Percentiles rank a stretch among this genome's conserved stretches.
Evolutionary conservation across 352 stramenopile species (phyloP).

Genomic region (Halophytophthora batemanensis): DNA sequence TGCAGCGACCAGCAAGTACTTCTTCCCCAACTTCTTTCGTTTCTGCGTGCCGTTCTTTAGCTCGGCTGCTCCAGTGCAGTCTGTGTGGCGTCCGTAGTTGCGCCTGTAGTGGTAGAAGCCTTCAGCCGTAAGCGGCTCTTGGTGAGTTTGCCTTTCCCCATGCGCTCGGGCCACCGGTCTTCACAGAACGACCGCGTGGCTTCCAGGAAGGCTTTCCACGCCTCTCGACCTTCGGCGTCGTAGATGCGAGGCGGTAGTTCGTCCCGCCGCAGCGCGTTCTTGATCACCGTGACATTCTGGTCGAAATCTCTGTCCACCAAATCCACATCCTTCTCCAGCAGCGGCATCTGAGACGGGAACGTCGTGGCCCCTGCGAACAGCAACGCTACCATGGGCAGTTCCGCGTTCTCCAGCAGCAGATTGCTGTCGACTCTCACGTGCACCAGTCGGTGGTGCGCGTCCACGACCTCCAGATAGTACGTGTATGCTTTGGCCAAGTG

Average conservation of each 20-base stretch:
- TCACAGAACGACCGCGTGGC: slow-evolving; percentile 52
- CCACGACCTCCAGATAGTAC: slow-evolving; percentile 51
- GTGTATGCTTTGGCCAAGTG: slow-evolving; percentile 60
- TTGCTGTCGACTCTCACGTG: slow-evolving; percentile 21
- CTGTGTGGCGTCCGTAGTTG: background rate
- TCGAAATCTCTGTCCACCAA: slow-evolving; percentile 21
- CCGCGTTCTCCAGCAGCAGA: slow-evolving; percentile 34
- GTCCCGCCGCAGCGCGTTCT: slow-evolving; percentile 24
- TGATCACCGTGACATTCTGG: slow-evolving; percentile 29
- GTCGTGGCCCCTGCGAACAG: slow-evolving; percentile 27
- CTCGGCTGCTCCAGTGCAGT: background rate
- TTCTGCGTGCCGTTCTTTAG: background rate
- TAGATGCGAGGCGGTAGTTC: slow-evolving; percentile 32
- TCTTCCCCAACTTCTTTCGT: background rate
- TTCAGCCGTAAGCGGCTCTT: slow-evolving; percentile 35
- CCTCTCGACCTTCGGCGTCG: slow-evolving; percentile 22
- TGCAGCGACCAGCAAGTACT: background rate
- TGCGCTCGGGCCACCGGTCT: slow-evolving; percentile 61
- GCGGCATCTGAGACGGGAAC: slow-evolving; percentile 19
- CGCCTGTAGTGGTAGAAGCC: background rate
- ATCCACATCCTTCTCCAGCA: slow-evolving; percentile 18
- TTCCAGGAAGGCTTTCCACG: slow-evolving; percentile 38
- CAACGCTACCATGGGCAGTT: slow-evolving; percentile 40
- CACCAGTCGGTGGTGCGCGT: slow-evolving; percentile 32
- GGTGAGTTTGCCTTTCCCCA: slow-evolving; percentile 33